Conservation (phyloP, 148 eudicot species). For the Amaranthus cruentus region DNA sequence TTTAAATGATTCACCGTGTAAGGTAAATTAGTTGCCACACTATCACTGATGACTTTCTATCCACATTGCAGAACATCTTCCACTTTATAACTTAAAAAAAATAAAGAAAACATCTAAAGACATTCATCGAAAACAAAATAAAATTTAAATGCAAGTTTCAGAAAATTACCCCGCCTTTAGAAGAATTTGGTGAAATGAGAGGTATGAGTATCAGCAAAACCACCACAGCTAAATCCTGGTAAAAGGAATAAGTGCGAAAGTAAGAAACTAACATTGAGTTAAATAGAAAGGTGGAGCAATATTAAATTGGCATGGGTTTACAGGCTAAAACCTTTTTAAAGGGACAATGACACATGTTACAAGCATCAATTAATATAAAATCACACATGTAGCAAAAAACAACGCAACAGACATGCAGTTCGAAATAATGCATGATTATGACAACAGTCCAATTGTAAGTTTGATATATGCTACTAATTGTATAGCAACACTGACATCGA, state of each 20-base stretch:
- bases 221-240: conserved; percentile 98
- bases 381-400: background rate
- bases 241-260: conserved; percentile 11
- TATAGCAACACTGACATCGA: conserved; percentile 1
- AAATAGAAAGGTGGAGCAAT: background rate
- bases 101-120: background rate
- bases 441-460: conserved; percentile 4
- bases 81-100: background rate
- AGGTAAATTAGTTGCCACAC: background rate
- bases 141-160: background rate
- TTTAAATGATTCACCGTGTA: background rate
- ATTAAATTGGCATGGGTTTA: background rate
- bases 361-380: conserved; percentile 12
- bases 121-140: conserved; percentile 11
- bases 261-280: conserved; percentile 7
- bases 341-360: conserved; percentile 3
- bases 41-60: background rate
- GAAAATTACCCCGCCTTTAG: conserved; percentile 96
- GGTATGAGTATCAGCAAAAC: conserved; percentile 97
- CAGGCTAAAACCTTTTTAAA: background rate
- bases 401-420: background rate
- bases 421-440: background rate
- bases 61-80: background rate
- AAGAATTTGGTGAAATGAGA: conserved; percentile 93
- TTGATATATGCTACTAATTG: background rate